phyloP scores from a whole-genome alignment of 2,329 filamentous ascomycete species.

The Paracorniculantispora psalliotae region DNA sequence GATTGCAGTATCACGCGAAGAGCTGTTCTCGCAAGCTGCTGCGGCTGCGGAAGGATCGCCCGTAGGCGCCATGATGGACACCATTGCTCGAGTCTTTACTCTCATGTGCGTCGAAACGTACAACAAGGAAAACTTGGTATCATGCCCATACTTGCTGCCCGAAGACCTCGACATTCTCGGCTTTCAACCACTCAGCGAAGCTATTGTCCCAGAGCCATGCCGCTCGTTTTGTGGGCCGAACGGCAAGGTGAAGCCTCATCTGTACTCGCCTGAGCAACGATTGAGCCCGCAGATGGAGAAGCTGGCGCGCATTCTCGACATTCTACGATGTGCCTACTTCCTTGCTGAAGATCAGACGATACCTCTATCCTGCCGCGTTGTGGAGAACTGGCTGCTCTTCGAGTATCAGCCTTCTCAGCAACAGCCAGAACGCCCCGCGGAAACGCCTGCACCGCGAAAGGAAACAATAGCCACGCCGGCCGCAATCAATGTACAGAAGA shows the following conservation, averaged over 20 bases:
- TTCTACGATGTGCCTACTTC: constrained; percentile 44
- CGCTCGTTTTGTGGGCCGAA: constrained; percentile 32
- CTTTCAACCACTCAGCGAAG: constrained; percentile 36
- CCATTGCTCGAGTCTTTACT: constrained; percentile 42
- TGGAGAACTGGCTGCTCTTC: constrained; percentile 28
- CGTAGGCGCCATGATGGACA: constrained; percentile 42
- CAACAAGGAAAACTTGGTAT: constrained; percentile 31
- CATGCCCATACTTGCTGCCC: constrained; percentile 44
- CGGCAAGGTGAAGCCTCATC: constrained; percentile 36
- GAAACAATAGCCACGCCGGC: neutral
- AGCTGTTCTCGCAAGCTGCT: constrained; percentile 41
- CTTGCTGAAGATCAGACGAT: constrained; percentile 37
- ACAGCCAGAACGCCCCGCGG: neutral
- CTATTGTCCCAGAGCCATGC: constrained; percentile 34
- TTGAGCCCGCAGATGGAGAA: constrained; percentile 31
- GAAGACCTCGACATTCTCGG: constrained; percentile 47
- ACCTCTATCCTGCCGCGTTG: constrained; percentile 31
- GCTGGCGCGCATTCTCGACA: constrained; percentile 44
- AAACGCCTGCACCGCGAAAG: neutral
- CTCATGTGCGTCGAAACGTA: constrained; percentile 43
- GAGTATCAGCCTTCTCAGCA: constrained; percentile 22
- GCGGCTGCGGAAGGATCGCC: constrained; percentile 36
- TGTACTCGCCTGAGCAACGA: constrained; percentile 27
- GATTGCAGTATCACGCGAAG: constrained; percentile 42
- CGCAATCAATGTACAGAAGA: constrained; percentile 6